Evolutionary conservation across 305 asterid genomes (phyloP).

Genomic region (Galium porrigens): DNA sequence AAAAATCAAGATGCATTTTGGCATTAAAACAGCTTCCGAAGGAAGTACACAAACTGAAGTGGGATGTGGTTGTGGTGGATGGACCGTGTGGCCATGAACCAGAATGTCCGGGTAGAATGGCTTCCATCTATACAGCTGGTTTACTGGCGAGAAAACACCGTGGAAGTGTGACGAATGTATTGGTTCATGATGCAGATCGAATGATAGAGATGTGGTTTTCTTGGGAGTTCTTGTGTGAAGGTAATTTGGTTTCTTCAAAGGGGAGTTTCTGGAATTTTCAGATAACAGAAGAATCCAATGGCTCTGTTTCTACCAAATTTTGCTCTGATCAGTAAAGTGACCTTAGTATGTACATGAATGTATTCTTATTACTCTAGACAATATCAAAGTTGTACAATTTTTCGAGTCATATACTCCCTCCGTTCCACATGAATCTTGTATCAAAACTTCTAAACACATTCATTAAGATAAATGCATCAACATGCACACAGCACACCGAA

Average conservation of each 20-base stretch:
- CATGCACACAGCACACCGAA: neutral
- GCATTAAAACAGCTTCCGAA: constrained; percentile 37
- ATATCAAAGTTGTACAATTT: too few species aligned
- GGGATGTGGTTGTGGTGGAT: constrained; percentile 69
- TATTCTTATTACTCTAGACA: neutral
- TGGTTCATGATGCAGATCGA: constrained; percentile 61
- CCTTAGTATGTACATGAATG: neutral
- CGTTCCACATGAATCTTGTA: too few species aligned
- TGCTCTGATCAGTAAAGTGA: constrained; percentile 18
- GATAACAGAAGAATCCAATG: constrained; percentile 18
- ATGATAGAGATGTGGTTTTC: constrained; percentile 82
- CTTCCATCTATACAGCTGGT: constrained; percentile 53
- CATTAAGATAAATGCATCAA: neutral
- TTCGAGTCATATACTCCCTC: too few species aligned
- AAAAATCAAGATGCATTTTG: constrained; percentile 35
- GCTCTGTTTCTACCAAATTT: constrained; percentile 31
- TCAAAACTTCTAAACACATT: too few species aligned
- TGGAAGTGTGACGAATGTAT: constrained; percentile 32
- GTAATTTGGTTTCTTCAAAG: constrained; percentile 59
- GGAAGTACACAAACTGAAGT: constrained; percentile 32
- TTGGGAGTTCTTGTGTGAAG: constrained; percentile 69
- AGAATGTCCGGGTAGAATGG: constrained; percentile 69
- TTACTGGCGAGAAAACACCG: constrained; percentile 47
- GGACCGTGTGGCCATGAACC: constrained; percentile 57
- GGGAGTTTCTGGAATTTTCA: constrained; percentile 67